phyloP scores from a whole-genome alignment of 331 rosid genomes.

The Acacia concinna region DNA sequence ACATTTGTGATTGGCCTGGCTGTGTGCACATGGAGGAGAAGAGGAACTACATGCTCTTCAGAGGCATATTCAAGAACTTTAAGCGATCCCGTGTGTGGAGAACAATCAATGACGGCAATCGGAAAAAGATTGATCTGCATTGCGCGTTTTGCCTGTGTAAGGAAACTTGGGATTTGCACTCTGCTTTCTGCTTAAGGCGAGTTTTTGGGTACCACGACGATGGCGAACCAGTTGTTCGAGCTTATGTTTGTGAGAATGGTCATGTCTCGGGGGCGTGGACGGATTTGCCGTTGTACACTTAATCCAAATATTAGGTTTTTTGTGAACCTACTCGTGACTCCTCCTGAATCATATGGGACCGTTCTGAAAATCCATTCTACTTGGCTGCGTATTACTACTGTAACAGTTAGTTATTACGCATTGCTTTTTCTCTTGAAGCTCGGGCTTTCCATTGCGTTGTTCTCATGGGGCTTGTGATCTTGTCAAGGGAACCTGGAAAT shows the following conservation, averaged over 20 bases:
- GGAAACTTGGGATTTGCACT: conserved; percentile 84
- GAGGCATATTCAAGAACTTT: conserved; percentile 85
- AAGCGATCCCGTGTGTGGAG: conserved; percentile 80
- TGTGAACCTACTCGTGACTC: neutral
- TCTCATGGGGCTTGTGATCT: neutral
- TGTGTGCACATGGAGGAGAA: conserved; percentile 85
- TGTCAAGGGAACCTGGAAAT: neutral
- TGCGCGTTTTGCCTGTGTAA: conserved; percentile 75
- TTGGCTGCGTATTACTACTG: neutral
- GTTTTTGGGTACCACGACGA: conserved; percentile 83
- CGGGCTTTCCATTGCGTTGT: neutral
- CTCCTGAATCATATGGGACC: neutral
- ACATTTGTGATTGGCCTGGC: conserved; percentile 89
- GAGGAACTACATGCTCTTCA: conserved; percentile 73
- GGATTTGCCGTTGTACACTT: conserved; percentile 71
- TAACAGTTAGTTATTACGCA: neutral
- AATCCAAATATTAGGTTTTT: neutral
- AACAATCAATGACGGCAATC: conserved; percentile 67
- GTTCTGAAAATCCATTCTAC: neutral
- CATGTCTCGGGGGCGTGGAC: conserved; percentile 99
- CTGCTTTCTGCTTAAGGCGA: conserved; percentile 80
- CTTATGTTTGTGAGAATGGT: conserved; percentile 91
- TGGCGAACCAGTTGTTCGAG: conserved; percentile 92
- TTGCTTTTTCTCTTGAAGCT: neutral
- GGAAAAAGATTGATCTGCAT: conserved; percentile 55